These are phyloP conservation scores for Trichophyton schoenleinii DNA, from an alignment of 2,329 filamentous ascomycete genomes.

Conservation along the genomic window DNA sequence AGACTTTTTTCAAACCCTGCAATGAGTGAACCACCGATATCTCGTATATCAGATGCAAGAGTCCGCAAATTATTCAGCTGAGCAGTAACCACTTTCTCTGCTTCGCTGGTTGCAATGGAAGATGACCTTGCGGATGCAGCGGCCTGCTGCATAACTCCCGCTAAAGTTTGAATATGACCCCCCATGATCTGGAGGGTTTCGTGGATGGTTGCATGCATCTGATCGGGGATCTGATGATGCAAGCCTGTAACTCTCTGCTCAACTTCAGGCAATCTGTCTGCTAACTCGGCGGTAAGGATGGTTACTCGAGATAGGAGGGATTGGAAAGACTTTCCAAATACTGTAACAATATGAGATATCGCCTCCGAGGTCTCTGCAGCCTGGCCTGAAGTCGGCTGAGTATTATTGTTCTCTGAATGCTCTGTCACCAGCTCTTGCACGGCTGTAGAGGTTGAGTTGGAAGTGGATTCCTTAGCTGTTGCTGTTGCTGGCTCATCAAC, in stretches of 20 bases:
- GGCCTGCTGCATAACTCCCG: slow-evolving; percentile 26
- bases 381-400: background rate
- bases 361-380: slow-evolving; percentile 2
- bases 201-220: slow-evolving; percentile 26
- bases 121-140: slow-evolving; percentile 25
- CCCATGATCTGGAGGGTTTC: slow-evolving; percentile 26
- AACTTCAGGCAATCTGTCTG: slow-evolving; percentile 25
- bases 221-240: slow-evolving; percentile 25
- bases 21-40: slow-evolving; percentile 28
- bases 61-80: slow-evolving; percentile 27
- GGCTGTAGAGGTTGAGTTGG: background rate
- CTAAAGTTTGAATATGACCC: slow-evolving; percentile 25
- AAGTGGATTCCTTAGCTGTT: background rate
- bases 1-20: slow-evolving; percentile 22
- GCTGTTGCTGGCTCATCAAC: slow-evolving; percentile 4
- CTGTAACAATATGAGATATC: slow-evolving; percentile 17
- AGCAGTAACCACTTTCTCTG: slow-evolving; percentile 26
- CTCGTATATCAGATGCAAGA: slow-evolving; percentile 31
- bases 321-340: slow-evolving; percentile 24
- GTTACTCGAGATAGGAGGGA: slow-evolving; percentile 25
- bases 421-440: slow-evolving; percentile 4
- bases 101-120: slow-evolving; percentile 25
- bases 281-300: slow-evolving; percentile 26
- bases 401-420: background rate
- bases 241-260: slow-evolving; percentile 26